Base-by-base conservation (phyloP, 2,329 filamentous ascomycete genomes). In the Sphaerulina musiva region DNA sequence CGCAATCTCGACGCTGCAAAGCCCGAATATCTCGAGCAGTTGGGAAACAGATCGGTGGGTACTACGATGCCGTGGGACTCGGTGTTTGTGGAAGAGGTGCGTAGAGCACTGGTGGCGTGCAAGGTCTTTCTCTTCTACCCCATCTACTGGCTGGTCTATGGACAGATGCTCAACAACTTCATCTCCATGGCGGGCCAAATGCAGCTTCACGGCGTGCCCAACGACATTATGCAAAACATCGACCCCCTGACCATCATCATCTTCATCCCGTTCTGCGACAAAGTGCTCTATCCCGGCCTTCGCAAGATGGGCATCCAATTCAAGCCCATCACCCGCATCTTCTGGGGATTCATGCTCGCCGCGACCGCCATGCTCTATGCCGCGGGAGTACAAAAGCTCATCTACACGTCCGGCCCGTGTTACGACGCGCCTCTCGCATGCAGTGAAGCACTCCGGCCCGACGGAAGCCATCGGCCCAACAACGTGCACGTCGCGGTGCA, bases 31-130 rank as follows among this genome's bases (percentile, higher is more conserved):
- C 80, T 82, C 54, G 75, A 73, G 31, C 78, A 87, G 8, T 72
- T 76, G 39, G 69, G 69, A 1, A 66, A 76, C 57, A 81, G 82
- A 51, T 85, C 85, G 14, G 14, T 17, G 0, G 36, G 48, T 0
- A 89, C 85, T 84, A 89, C 90, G 83, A 20, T 90, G 83, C 59
- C 84, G 0, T 91, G 89, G 64, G 86, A 91, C 58, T 86, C 91
- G 60, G 80, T 82, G 44, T 92, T 86, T 85, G 87, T 89, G 39
- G 83, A 86, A 4, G 85, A 89, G 66, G 74, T 89, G 40, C 84
- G 84, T 70, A 81, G 82, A 31, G 79, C 79, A 3, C 67, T 82
- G 11, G 63, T 74, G 66, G 85, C 84, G 14, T 89, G 85, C 75
- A 81, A 83, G 63, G 83, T 87, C 47, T 87, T 88, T 46, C 56